These are phyloP conservation scores for Hygrophoropsis aurantiaca DNA, from an alignment of 768 basidiomycete genomes.

Conservation along the genomic window DNA sequence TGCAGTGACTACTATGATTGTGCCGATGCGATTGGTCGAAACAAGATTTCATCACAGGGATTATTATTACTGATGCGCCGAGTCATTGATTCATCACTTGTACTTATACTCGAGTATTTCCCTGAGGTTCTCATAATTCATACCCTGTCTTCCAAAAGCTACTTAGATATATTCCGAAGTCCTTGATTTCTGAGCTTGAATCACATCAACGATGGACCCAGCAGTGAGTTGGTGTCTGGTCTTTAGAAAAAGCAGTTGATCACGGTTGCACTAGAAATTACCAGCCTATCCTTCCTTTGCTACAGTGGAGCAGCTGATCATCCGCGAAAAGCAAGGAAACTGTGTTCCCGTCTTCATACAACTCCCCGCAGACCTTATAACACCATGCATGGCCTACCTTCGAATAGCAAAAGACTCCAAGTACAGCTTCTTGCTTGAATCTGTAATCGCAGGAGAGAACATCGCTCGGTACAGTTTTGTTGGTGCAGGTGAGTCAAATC, in stretches of 20 bases:
- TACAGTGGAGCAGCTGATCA: slow-evolving; percentile 73
- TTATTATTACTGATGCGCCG: too few species aligned
- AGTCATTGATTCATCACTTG: not conserved
- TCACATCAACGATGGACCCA: slow-evolving; percentile 46
- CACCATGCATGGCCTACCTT: slow-evolving; percentile 96
- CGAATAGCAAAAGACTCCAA: slow-evolving; percentile 89
- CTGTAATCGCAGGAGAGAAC: slow-evolving; percentile 86
- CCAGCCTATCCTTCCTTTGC: slow-evolving; percentile 70
- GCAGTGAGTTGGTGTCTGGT: slow-evolving; percentile 35
- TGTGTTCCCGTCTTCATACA: slow-evolving; percentile 91
- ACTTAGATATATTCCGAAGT: too few species aligned
- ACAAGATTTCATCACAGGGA: too few species aligned
- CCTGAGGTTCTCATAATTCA: not conserved
- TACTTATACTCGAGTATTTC: not conserved
- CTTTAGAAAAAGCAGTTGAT: not conserved
- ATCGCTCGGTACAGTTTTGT: slow-evolving; percentile 95
- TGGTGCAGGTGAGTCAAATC: slow-evolving; percentile 70
- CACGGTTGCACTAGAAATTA: slow-evolving; percentile 48
- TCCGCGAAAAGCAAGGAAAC: slow-evolving; percentile 84
- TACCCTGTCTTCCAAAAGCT: not conserved
- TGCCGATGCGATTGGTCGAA: too few species aligned
- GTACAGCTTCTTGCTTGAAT: slow-evolving; percentile 94
- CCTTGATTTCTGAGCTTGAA: too few species aligned
- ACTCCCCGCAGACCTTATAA: slow-evolving; percentile 93
- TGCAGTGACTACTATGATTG: too few species aligned